Evolutionary conservation across 106 monocot species (phyloP), one percentile per base, ranked within the genome.

Genomic region (Apostasia ramifera): DNA sequence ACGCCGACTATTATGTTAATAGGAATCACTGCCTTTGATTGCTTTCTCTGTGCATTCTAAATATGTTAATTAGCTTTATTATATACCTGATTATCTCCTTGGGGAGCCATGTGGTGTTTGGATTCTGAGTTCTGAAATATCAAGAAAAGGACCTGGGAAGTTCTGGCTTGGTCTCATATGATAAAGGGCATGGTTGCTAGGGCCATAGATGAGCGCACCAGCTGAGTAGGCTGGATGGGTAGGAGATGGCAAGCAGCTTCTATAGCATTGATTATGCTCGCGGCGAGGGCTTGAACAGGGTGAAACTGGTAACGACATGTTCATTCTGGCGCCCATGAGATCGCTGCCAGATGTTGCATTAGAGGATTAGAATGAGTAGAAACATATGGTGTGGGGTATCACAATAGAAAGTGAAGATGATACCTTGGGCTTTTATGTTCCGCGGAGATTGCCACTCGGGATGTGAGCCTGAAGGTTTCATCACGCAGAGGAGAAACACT

Each of bases 221-320:
- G 70, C 49, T 8, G 80, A 71, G 9, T 46, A 74, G 6, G 73
- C 79, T 55, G 87, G 91, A 57, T 93, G 89, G 13, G 86, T 81
- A 47, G 89, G 85, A 58, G 93, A 93, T 11, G 83, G 86, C 12
- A 89, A 63, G 70, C 84, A 84, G 55, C 84, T 89, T 66, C 86
- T 60, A 61, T 89, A 84, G 11, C 70, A 79, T 49, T 78, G 85
- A 55, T 55, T 76, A 26, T 73, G 75, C 47, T 86, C 86, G 26
- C 89, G 73, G 8, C 77, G 39, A 41, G 93, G 93, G 59, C 93
- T 93, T 43, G 93, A 93, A 51, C 86, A 89, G 5, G 93, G 93
- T 1, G 93, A 93, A 1, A 86, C 89, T 0, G 88, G 93, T 47
- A 93, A 67, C 6, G 93, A 93, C 79, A 93, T 70, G 75, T 93